These are phyloP conservation scores for Torulaspora quercuum DNA, from an alignment of 805 yeast species.

Conservation along the genomic window DNA sequence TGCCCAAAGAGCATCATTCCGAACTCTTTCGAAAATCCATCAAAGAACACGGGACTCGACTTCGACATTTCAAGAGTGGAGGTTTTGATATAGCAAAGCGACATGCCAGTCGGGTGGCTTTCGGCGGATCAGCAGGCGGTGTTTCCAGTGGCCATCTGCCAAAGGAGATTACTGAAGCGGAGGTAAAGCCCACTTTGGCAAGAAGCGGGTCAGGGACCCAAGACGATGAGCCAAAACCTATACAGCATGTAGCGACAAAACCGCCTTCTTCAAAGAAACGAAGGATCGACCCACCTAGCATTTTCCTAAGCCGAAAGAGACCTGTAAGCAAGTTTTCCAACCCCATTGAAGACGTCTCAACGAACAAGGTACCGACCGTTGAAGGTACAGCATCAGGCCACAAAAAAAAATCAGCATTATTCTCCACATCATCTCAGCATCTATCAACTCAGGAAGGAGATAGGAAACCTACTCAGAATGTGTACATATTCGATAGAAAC, in stretches of 20 bases:
- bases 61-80: conserved; percentile 22
- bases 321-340: conserved; percentile 10
- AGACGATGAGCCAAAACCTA: not conserved
- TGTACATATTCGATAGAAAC: conserved; percentile 19
- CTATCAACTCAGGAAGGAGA: not conserved
- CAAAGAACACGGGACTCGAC: conserved; percentile 22
- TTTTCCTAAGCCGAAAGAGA: conserved; percentile 21
- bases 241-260: not conserved
- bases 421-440: conserved; percentile 16
- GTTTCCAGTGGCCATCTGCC: not conserved
- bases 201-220: not conserved
- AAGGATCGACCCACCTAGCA: conserved; percentile 20
- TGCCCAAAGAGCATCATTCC: conserved; percentile 12
- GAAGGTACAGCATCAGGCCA: conserved; percentile 14
- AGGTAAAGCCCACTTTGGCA: not conserved
- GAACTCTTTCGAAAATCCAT: conserved; percentile 21
- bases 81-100: conserved; percentile 17
- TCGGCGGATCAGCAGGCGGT: conserved; percentile 34
- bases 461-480: conserved; percentile 6
- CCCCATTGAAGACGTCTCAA: no score
- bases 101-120: conserved; percentile 30
- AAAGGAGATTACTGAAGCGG: not conserved
- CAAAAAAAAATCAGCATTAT: conserved; percentile 26
- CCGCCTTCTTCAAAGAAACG: conserved; percentile 11
- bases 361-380: no score